Evolutionary conservation across 2,329 filamentous ascomycete species (phyloP), one percentile per base, ranked within the genome.

Genomic region (Aspergillus tamarii): DNA sequence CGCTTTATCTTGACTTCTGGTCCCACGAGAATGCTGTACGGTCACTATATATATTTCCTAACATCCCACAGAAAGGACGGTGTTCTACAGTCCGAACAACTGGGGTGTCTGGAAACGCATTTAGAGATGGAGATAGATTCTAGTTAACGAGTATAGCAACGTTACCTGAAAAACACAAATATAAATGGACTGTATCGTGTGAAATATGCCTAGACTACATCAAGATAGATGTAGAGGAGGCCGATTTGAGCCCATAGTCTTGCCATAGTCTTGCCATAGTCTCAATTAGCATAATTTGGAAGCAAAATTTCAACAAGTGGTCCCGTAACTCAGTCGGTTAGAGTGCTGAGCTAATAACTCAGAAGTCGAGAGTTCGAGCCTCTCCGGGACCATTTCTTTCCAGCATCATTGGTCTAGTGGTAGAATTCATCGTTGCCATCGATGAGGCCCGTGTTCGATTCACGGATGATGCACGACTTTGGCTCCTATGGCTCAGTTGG

Each of bases 361-460:
- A 55, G 52, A 55, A 39, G 52, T 55, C 52, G 52, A 55, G 52
- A 55, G 52, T 55, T 55, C 52, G 52, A 55, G 52, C 52, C 52
- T 55, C 52, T 23, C 52, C 10, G 52, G 52, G 52, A 55, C 32
- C 52, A 55, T 55, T 26, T 16, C 16, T 39, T 41, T 32, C 21
- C 21, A 26, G 74, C 76, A 76, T 77, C 72, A 74, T 77, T 77
- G 75, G 74, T 77, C 76, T 77, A 77, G 76, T 77, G 76, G 75
- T 76, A 77, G 76, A 77, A 77, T 77, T 77, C 75, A 71, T 77
- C 75, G 75, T 77, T 77, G 75, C 75, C 75, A 77, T 78, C 76
- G 76, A 78, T 72, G 76, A 78, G 76, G 76, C 76, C 76, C 76
- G 76, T 76, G 76, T 78, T 78, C 76, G 76, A 78, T 78, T 78